These are phyloP conservation scores for Gonapodya prolifera DNA, from an alignment of 192 early-diverging fungal species.

Conservation along the genomic window DNA sequence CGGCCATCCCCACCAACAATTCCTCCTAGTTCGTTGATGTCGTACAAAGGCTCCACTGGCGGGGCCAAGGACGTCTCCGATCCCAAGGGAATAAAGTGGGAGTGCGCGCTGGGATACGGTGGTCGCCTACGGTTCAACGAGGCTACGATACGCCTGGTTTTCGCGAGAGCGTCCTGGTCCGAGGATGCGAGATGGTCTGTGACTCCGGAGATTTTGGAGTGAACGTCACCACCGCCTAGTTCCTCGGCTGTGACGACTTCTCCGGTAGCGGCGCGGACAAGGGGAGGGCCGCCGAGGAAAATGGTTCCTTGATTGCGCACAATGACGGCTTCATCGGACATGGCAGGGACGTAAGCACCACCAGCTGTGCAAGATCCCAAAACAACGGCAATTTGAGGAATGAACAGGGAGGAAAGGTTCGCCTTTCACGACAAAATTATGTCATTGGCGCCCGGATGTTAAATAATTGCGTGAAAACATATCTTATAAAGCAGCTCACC, in stretches of 20 bases:
- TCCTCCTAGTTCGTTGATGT: constrained; percentile 72
- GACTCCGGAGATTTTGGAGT: constrained; percentile 89
- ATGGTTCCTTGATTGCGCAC: constrained; percentile 91
- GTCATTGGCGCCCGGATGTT: constrained; percentile 10
- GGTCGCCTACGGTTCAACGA: constrained; percentile 52
- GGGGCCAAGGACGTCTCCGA: constrained; percentile 25
- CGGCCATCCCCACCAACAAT: constrained; percentile 87
- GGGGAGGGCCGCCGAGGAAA: constrained; percentile 88
- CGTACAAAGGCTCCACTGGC: constrained; percentile 69
- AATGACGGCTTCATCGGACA: constrained; percentile 97
- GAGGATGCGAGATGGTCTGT: constrained; percentile 82
- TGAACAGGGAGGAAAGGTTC: constrained; percentile 59
- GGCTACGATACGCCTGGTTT: constrained; percentile 75
- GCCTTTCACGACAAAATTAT: constrained; percentile 14
- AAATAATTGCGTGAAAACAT: too few species aligned
- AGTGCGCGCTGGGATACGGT: not conserved
- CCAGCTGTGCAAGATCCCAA: constrained; percentile 96
- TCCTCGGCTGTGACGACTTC: constrained; percentile 88
- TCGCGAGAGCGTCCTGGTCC: constrained; percentile 76
- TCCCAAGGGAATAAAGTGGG: not conserved
- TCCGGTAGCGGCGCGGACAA: constrained; percentile 93
- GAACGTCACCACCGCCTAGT: constrained; percentile 88
- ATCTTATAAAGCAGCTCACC: too few species aligned
- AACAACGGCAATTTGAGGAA: constrained; percentile 95
- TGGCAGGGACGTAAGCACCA: constrained; percentile 94